Conservation (phyloP, 495 filamentous ascomycete genomes). For the Lasiosphaeria hispida region DNA sequence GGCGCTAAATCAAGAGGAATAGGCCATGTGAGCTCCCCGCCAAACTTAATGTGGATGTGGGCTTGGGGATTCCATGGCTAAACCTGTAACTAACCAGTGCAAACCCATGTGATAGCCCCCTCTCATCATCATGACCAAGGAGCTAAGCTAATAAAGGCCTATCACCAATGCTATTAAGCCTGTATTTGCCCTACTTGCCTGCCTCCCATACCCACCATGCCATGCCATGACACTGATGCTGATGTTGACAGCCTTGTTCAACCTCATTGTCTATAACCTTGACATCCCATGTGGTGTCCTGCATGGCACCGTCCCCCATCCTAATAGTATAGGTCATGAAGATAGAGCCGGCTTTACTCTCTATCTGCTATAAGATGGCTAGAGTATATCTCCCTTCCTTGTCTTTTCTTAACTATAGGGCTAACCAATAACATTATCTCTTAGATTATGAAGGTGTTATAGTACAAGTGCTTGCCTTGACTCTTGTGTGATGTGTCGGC, state of each 20-base stretch:
- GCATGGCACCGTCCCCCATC: neutral
- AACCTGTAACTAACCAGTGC: neutral
- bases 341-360: neutral
- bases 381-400: too few species aligned
- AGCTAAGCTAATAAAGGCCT: constrained; percentile 1
- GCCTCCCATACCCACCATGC: constrained; percentile 2
- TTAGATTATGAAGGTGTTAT: too few species aligned
- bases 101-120: constrained; percentile 1
- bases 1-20: too few species aligned
- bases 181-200: neutral
- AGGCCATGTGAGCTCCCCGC: too few species aligned
- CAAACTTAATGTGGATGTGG: too few species aligned
- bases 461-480: too few species aligned
- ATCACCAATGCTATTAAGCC: neutral
- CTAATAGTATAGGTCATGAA: neutral
- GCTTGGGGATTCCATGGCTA: too few species aligned
- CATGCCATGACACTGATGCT: neutral
- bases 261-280: neutral
- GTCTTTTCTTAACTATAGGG: too few species aligned
- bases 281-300: neutral
- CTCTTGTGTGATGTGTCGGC: constrained; percentile 6
- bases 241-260: neutral
- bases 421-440: too few species aligned
- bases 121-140: neutral
- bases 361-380: neutral